Evolutionary conservation across 805 yeast species (phyloP).

Genomic region (Helenozyma rhizophorensis): DNA sequence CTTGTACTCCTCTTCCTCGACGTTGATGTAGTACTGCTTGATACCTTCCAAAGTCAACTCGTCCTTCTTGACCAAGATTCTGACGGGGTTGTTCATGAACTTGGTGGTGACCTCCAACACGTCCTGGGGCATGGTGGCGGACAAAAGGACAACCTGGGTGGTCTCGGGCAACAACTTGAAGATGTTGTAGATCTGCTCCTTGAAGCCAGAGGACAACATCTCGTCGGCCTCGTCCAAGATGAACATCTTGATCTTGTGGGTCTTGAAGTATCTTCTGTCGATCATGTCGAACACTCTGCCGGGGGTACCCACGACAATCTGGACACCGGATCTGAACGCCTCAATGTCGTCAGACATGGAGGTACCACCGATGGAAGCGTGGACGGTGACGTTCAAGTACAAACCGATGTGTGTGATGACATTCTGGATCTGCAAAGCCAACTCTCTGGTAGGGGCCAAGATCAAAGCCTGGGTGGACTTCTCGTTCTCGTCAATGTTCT

Average conservation of each 20-base stretch:
- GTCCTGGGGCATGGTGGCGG: slow-evolving; percentile 93
- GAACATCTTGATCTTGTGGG: slow-evolving; percentile 86
- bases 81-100: slow-evolving; percentile 92
- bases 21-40: slow-evolving; percentile 86
- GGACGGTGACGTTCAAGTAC: slow-evolving; percentile 86
- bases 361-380: slow-evolving; percentile 98
- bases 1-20: slow-evolving; percentile 91
- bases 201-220: slow-evolving; percentile 88
- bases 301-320: slow-evolving; percentile 96
- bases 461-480: slow-evolving; percentile 88
- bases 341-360: slow-evolving; percentile 82
- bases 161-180: slow-evolving; percentile 83
- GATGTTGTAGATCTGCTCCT: slow-evolving; percentile 92
- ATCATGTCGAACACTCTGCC: slow-evolving; percentile 97
- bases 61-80: slow-evolving; percentile 91
- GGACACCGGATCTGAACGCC: slow-evolving; percentile 81
- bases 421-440: slow-evolving; percentile 92
- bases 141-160: slow-evolving; percentile 90
- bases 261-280: slow-evolving; percentile 77
- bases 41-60: slow-evolving; percentile 95
- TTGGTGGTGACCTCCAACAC: slow-evolving; percentile 87
- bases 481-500: slow-evolving; percentile 66
- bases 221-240: slow-evolving; percentile 98
- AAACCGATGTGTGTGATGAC: slow-evolving; percentile 87
- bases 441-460: slow-evolving; percentile 95